These are phyloP conservation scores for Acanthamoeba culbertsoni DNA, from an alignment of 208 protist genomes.

Conservation along the genomic window DNA sequence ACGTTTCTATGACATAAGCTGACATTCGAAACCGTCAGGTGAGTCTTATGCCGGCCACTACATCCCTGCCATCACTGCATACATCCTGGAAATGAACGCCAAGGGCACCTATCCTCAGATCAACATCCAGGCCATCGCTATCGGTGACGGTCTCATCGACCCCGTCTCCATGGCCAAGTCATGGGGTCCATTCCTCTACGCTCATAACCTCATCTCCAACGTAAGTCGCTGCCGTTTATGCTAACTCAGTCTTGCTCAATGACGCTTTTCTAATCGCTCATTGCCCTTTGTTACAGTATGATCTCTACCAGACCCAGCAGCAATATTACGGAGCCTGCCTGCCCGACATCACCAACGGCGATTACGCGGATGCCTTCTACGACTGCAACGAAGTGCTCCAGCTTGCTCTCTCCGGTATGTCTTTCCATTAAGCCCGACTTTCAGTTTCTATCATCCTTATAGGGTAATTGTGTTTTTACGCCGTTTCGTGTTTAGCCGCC, in stretches of 20 bases:
- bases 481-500: not conserved
- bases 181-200: conserved; percentile 42
- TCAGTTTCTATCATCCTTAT: not conserved
- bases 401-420: conserved; percentile 8
- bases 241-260: too few relatives aligned
- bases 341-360: conserved; percentile 6
- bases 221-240: too few relatives aligned
- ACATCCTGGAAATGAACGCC: conserved; percentile 37
- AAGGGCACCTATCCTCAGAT: not conserved
- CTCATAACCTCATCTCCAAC: not conserved
- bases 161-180: conserved; percentile 49
- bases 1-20: not conserved
- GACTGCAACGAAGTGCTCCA: conserved; percentile 43
- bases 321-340: conserved; percentile 26
- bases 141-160: conserved; percentile 49
- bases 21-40: not conserved
- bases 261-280: too few relatives aligned
- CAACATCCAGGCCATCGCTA: conserved; percentile 45
- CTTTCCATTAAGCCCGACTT: too few relatives aligned
- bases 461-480: not conserved
- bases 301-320: conserved; percentile 14
- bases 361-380: conserved; percentile 35
- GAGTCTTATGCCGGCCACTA: conserved; percentile 32
- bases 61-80: conserved; percentile 30
- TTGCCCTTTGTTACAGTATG: not conserved